Conservation (phyloP, 2,329 filamentous ascomycete genomes). For the Nigrograna mackinnonii region DNA sequence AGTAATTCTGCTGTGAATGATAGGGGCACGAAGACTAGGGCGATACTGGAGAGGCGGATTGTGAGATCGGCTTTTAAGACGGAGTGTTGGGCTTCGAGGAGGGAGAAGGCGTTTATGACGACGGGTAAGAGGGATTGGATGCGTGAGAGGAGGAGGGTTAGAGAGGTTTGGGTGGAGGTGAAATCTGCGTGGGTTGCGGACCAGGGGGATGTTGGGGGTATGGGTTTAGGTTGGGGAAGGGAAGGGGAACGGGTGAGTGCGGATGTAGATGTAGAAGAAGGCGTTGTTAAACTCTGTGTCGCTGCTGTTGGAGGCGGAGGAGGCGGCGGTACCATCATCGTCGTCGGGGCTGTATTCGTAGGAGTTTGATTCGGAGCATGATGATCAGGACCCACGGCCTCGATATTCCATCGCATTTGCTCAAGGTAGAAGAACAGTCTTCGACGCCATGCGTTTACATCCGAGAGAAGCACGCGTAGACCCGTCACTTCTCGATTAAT, state of each 20-base stretch:
- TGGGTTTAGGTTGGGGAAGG: not conserved
- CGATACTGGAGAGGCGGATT: conserved; percentile 4
- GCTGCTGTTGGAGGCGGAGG: no score
- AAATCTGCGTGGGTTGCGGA: not conserved
- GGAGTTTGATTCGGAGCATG: not conserved
- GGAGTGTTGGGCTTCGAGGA: conserved; percentile 7
- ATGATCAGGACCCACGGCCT: not conserved
- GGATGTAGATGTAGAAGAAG: no score
- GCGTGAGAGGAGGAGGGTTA: conserved; percentile 3
- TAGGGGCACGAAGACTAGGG: conserved; percentile 6
- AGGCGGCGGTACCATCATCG: not conserved
- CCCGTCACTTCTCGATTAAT: conserved; percentile 5
- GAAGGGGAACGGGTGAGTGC: no score
- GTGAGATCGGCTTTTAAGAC: conserved; percentile 7
- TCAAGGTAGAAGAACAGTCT: conserved; percentile 8
- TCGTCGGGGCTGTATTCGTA: not conserved
- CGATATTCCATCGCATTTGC: conserved; percentile 9
- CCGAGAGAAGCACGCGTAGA: conserved; percentile 2
- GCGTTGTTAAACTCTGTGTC: no score
- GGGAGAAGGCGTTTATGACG: conserved; percentile 10
- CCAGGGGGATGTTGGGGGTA: no score
- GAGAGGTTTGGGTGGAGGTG: not conserved
- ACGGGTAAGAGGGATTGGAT: conserved; percentile 9
- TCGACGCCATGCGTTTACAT: conserved; percentile 7
- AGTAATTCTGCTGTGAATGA: conserved; percentile 8